Evolutionary conservation across 225 moss, liverwort and hornwort species (phyloP).

Genomic region (Sphagnum contortum): DNA sequence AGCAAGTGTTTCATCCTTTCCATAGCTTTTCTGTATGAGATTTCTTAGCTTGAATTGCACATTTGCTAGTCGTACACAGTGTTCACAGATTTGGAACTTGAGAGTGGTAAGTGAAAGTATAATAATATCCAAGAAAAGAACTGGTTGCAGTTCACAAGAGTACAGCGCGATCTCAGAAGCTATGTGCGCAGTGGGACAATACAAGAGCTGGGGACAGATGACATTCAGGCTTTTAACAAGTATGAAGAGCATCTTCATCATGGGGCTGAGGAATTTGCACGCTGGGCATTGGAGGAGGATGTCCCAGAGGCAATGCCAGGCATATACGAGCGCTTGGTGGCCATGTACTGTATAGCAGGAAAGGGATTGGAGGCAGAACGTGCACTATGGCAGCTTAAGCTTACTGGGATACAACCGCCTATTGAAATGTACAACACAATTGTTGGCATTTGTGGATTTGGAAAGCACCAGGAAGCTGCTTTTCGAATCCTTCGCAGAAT

Average conservation of each 20-base stretch:
- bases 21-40: too few species aligned
- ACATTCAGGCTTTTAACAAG: slow-evolving; percentile 33
- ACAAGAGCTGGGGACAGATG: slow-evolving; percentile 50
- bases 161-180: slow-evolving; percentile 50
- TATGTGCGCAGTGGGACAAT: slow-evolving; percentile 45
- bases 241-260: slow-evolving; percentile 64
- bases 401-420: slow-evolving; percentile 72
- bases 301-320: slow-evolving; percentile 42
- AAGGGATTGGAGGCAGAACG: slow-evolving; percentile 83
- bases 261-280: slow-evolving; percentile 74
- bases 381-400: slow-evolving; percentile 86
- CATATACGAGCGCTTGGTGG: slow-evolving; percentile 83
- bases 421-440: slow-evolving; percentile 94
- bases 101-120: too few species aligned
- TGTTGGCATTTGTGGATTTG: slow-evolving; percentile 72
- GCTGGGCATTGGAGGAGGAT: slow-evolving; percentile 57
- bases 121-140: too few species aligned
- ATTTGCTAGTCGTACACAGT: too few species aligned
- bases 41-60: too few species aligned
- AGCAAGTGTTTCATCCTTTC: too few species aligned
- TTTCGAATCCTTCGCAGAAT: slow-evolving; percentile 75
- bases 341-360: slow-evolving; percentile 91
- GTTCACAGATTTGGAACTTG: too few species aligned
- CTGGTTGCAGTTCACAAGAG: slow-evolving; percentile 50
- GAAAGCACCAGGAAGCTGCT: slow-evolving; percentile 71